phyloP scores from a whole-genome alignment of 352 stramenopile species.

The Pythium aquatile region DNA sequence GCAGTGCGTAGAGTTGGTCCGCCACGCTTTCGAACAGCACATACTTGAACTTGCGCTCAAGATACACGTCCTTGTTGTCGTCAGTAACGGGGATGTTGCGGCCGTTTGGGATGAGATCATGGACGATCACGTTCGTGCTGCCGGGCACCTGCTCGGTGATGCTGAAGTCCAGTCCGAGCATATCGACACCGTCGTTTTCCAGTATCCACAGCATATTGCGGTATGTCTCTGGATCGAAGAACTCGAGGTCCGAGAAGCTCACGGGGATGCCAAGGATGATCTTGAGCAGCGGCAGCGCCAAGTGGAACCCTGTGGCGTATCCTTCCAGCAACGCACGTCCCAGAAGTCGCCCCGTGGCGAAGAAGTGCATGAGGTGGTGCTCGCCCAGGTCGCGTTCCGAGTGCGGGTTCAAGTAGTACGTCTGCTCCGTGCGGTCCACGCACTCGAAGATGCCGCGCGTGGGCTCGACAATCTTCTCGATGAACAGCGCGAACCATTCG shows the following conservation, averaged over 20 bases:
- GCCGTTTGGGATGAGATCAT: constrained; percentile 37
- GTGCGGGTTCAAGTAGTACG: constrained; percentile 37
- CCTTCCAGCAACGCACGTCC: constrained; percentile 53
- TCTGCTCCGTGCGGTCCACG: constrained; percentile 32
- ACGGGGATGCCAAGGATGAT: constrained; percentile 91
- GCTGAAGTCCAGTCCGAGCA: constrained; percentile 56
- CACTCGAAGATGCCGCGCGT: constrained; percentile 30
- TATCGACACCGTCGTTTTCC: constrained; percentile 25
- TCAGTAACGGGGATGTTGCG: constrained; percentile 88
- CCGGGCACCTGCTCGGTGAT: constrained; percentile 37
- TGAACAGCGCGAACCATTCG: constrained; percentile 64
- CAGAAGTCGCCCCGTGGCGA: constrained; percentile 30
- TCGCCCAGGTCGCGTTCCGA: constrained; percentile 26
- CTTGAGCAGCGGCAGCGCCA: constrained; percentile 93
- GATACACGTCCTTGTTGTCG: constrained; percentile 92
- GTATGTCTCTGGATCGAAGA: constrained; percentile 34
- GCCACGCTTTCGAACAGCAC: constrained; percentile 58
- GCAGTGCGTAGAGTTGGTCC: constrained; percentile 53
- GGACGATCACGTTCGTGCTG: constrained; percentile 38
- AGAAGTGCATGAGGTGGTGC: constrained; percentile 34
- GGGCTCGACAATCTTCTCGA: constrained; percentile 32
- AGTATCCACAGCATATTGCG: constrained; percentile 32
- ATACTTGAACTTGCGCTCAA: constrained; percentile 83
- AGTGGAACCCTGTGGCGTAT: constrained; percentile 85
- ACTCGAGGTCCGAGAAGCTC: constrained; percentile 87